Evolutionary conservation across 805 yeast species (phyloP).

Genomic region (Suhomyces prunicola): DNA sequence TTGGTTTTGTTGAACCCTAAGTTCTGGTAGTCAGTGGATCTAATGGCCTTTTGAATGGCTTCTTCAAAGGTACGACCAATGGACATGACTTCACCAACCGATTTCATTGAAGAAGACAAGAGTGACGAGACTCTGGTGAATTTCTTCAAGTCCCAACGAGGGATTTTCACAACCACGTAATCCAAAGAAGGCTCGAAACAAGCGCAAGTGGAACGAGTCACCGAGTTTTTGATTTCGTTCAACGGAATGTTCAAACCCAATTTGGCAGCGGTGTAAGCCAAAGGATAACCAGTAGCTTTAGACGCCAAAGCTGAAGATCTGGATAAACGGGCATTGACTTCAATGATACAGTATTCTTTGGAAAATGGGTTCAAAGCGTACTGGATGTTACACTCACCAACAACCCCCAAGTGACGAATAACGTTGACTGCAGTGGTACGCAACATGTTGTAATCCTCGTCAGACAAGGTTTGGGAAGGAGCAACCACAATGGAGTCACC

Average conservation of each 20-base stretch:
- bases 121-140: conserved; percentile 87
- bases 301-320: conserved; percentile 99
- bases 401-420: conserved; percentile 96
- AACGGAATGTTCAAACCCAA: conserved; percentile 89
- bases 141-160: conserved; percentile 98
- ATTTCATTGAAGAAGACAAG: conserved; percentile 92
- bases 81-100: conserved; percentile 98
- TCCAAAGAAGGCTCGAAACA: conserved; percentile 97
- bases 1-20: conserved; percentile 85
- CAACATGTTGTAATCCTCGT: conserved; percentile 96
- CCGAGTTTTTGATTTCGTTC: conserved; percentile 88
- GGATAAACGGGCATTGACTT: conserved; percentile 95
- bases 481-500: conserved; percentile 99
- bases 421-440: conserved; percentile 97
- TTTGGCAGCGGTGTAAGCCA: conserved; percentile 97
- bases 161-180: conserved; percentile 95
- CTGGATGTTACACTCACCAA: conserved; percentile 98
- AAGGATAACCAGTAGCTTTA: conserved; percentile 97
- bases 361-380: conserved; percentile 93
- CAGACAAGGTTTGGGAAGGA: conserved; percentile 95
- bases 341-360: conserved; percentile 94
- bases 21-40: conserved; percentile 94
- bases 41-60: conserved; percentile 94
- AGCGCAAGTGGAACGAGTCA: conserved; percentile 90
- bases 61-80: conserved; percentile 97